Evolutionary conservation across 148 eudicot genomes (phyloP).

Genomic region (Mesembryanthemum crystallinum): DNA sequence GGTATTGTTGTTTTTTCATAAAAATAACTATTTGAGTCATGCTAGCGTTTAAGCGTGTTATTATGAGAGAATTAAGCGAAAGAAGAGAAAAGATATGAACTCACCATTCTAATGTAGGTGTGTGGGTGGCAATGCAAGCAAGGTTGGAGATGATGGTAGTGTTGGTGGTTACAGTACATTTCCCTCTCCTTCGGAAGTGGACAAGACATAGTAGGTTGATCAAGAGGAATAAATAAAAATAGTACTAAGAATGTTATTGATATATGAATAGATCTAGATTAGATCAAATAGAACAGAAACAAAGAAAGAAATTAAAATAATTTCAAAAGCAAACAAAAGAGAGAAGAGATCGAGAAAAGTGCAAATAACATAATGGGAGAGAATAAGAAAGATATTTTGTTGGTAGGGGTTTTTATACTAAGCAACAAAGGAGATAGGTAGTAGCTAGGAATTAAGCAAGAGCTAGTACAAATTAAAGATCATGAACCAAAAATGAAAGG

Average conservation of each 20-base stretch:
- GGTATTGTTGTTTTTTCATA: too few relatives aligned
- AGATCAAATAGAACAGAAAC: background rate
- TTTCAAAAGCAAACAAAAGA: slow-evolving; percentile 23
- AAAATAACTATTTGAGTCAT: too few relatives aligned
- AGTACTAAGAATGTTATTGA: background rate
- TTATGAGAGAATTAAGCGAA: background rate
- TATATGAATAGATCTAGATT: background rate
- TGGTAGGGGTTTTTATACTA: slow-evolving; percentile 20
- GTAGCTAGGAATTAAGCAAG: background rate
- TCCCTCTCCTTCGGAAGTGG: background rate
- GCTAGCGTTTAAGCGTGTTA: too few relatives aligned
- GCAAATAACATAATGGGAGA: too few relatives aligned
- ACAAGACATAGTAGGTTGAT: background rate
- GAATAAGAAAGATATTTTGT: slow-evolving; percentile 24
- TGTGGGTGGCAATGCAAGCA: slow-evolving; percentile 84
- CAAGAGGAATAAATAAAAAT: background rate
- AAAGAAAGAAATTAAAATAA: background rate
- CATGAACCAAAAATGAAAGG: background rate
- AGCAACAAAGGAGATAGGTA: slow-evolving; percentile 3
- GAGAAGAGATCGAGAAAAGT: slow-evolving; percentile 1
- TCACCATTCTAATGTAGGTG: slow-evolving; percentile 73
- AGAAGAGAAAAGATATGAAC: slow-evolving; percentile 1
- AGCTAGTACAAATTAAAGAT: too few relatives aligned
- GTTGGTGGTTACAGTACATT: slow-evolving; percentile 21
- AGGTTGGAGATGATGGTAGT: slow-evolving; percentile 41